Conservation (phyloP, 106 monocot species). For the Platanthera zijinensis region DNA sequence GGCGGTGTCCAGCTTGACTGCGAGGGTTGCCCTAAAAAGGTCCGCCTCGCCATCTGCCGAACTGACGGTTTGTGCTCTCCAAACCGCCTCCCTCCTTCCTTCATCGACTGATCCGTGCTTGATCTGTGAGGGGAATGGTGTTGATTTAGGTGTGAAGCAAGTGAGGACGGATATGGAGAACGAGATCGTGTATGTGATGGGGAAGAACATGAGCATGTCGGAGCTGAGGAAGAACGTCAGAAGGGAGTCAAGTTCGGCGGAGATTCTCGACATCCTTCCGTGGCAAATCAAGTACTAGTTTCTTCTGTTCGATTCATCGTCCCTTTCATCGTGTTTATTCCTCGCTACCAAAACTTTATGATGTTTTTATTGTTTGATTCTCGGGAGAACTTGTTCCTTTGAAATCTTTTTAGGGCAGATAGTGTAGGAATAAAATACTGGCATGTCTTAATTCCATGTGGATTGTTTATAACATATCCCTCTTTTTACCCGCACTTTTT, state of each 20-base stretch:
- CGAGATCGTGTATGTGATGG: conserved; percentile 11
- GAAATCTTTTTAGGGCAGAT: background rate
- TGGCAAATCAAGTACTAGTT: conserved; percentile 7
- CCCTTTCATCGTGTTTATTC: background rate
- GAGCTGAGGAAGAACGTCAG: conserved; percentile 9
- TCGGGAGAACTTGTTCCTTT: background rate
- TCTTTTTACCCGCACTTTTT: background rate
- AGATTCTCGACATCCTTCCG: conserved; percentile 6
- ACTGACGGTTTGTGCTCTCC: background rate
- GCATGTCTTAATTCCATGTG: background rate
- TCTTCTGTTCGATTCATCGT: background rate
- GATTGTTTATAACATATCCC: background rate
- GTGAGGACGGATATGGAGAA: conserved; percentile 12
- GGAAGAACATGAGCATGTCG: conserved; percentile 12
- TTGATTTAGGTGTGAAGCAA: background rate
- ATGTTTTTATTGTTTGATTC: background rate
- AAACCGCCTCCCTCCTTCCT: background rate
- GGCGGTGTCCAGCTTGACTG: conserved; percentile 10
- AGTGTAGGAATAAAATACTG: background rate
- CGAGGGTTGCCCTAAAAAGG: conserved; percentile 9
- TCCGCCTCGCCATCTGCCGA: background rate
- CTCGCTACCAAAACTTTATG: background rate
- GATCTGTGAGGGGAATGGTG: background rate
- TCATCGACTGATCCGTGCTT: background rate
- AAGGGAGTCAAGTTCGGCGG: background rate